Evolutionary conservation across 371 early-diverging fungal species (phyloP), one percentile per base, ranked within the genome.

Genomic region (Fennellomyces sp.): DNA sequence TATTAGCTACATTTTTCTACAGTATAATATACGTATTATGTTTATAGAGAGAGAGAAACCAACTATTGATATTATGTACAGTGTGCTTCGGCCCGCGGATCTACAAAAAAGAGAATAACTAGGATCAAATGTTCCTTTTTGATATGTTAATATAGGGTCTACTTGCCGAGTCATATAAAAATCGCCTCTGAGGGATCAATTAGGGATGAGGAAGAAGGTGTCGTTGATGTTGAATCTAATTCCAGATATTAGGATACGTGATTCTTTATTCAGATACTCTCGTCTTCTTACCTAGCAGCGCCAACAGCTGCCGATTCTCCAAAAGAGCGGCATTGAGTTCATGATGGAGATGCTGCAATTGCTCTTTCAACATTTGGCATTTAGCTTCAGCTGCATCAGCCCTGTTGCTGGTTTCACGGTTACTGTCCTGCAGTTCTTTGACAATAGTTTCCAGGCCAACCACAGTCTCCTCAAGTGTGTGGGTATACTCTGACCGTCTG

Each of bases 381-480:
- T 27, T 19, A 4, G 54, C 13, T 50, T 61, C 61, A 12, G 61
- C 61, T 36, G 26, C 15, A 2, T 42, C 61, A 12, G 61, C 61
- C 12, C 61, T 30, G 2, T 5, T 35, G 23, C 48, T 55, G 4
- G 61, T 55, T 13, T 55, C 8, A 13, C 61, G 54, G 27, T 61
- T 61, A 26, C 50, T 61, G 6, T 65, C 65, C 41, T 65, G 57
- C n/a, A 65, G 45, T 35, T 65, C 65, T 11, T 38, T 23, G 15
- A 65, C 52, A 25, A 50, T 55, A 7, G 39, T 38, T 41, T 65
- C 65, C 7, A 65, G 36, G 5, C 53, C 53, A 5, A 53, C 50
- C 5, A 67, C 27, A 10, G 63, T 56, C 2, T 52, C 21, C 29
- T 67, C 68, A 12, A 67, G 30, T 12, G 58, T 59, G 21, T 55